Conservation (phyloP, 1,284 basidiomycete species). For the Athelia sp. region DNA sequence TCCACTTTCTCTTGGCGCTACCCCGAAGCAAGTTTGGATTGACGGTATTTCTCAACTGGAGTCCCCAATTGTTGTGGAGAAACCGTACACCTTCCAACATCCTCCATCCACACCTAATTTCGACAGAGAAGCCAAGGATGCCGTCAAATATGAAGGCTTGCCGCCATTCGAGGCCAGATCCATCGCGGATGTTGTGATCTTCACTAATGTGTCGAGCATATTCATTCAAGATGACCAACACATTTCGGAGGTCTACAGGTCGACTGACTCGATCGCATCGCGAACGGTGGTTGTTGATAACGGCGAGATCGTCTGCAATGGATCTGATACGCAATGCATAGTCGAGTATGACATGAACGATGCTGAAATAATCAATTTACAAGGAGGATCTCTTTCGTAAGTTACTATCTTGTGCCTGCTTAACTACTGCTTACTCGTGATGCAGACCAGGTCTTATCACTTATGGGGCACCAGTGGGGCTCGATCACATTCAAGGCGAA, state of each 20-base stretch:
- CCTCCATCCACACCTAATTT: conserved; percentile 57
- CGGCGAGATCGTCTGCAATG: conserved; percentile 39
- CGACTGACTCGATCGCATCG: conserved; percentile 11
- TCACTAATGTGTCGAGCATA: conserved; percentile 52
- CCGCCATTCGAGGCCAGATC: conserved; percentile 47
- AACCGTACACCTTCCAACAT: conserved; percentile 42
- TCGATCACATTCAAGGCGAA: conserved; percentile 61
- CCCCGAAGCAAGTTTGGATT: conserved; percentile 71
- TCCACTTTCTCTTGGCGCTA: conserved; percentile 70
- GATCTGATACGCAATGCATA: conserved; percentile 16
- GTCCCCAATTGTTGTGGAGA: conserved; percentile 35
- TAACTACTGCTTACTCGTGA: background rate
- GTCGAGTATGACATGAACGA: conserved; percentile 7
- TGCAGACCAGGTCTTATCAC: conserved; percentile 53
- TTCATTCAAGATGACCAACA: conserved; percentile 29
- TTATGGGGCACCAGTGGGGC: conserved; percentile 54
- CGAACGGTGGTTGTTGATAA: conserved; percentile 30
- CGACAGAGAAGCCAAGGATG: conserved; percentile 44
- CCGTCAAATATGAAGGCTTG: conserved; percentile 61
- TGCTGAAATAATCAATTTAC: conserved; percentile 35
- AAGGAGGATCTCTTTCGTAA: conserved; percentile 46
- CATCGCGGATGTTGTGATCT: conserved; percentile 39
- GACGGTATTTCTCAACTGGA: conserved; percentile 63
- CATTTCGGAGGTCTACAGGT: conserved; percentile 24
- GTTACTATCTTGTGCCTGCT: conserved; percentile 7